Evolutionary conservation across 805 yeast genomes (phyloP), one percentile per base, ranked within the genome.

Genomic region (Diddensiella santjacobensis): DNA sequence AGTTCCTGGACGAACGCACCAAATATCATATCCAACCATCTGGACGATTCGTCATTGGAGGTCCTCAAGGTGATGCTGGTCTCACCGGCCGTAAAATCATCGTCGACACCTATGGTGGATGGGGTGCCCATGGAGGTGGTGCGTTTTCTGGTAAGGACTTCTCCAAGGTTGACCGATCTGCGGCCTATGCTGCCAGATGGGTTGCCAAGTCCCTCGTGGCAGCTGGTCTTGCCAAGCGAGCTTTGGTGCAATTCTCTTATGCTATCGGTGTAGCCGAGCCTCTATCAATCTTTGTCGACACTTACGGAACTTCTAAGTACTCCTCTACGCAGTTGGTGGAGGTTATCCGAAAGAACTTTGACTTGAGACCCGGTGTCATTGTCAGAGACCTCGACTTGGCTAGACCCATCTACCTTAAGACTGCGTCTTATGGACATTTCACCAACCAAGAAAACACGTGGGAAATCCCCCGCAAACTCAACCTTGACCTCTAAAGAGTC

Each of bases 51-150:
- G 96, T 93, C 66, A 93, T 93, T 69, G 99, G 99, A 78, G 99
- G 99, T 72, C 99, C 99, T 62, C 99, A 93, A 77, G 99, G 99
- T 82, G 99, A 93, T 71, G 99, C 99, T 60, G 99, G 99, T 80
- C 78, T 93, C 69, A 93, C 99, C 61, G 99, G 99, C 73, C 88
- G 99, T 79, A 93, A 93, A 80, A 93, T 93, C 73, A 93, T 93
- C 66, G 99, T 93, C 70, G 99, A 93, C 75, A 95, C 99, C 58
- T 93, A 93, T 78, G 99, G 99, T 79, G 99, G 99, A 67, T 95
- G 99, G 95, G 97, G 99, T 75, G 98, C 99, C 67, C 99, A 93
- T 80, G 99, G 99, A 77, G 99, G 99, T 80, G 99, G 99, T 80
- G 99, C 99, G 58, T 93, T 93, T 89, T 86, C 96, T 58, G 99